phyloP scores from a whole-genome alignment of 2,329 filamentous ascomycete genomes.

The Alternaria consortialis region DNA sequence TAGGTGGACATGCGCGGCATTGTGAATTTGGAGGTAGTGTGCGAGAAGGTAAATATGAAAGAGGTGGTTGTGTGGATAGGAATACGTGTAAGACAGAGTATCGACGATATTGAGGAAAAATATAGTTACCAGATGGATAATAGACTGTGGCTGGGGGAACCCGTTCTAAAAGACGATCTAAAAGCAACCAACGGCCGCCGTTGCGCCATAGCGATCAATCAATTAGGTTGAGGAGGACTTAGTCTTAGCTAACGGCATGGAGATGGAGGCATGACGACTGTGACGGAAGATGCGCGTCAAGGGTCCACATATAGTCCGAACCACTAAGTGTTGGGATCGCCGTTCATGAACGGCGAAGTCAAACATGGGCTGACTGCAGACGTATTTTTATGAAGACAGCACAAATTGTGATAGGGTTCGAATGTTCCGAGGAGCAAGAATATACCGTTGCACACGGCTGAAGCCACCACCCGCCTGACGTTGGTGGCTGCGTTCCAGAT shows the following conservation, averaged over 20 bases:
- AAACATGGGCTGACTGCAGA: neutral
- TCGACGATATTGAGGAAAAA: neutral
- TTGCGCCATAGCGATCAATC: neutral
- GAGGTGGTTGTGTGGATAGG: neutral
- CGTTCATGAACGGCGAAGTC: neutral
- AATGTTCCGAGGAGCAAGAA: neutral
- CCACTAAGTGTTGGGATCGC: neutral
- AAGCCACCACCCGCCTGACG: neutral
- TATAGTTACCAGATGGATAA: neutral
- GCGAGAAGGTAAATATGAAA: neutral
- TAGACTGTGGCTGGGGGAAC: neutral
- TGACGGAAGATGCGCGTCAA: conserved; percentile 13
- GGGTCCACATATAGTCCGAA: conserved; percentile 8
- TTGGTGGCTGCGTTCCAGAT: conserved; percentile 6
- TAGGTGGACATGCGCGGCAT: conserved; percentile 17
- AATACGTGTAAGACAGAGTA: neutral
- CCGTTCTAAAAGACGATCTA: neutral
- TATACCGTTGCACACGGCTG: neutral
- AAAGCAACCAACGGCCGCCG: conserved; percentile 3
- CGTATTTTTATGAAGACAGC: neutral
- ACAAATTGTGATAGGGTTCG: neutral
- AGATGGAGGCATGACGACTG: conserved; percentile 8
- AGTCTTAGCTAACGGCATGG: neutral
- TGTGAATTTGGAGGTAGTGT: neutral
- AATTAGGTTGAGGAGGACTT: neutral